Percentiles rank a stretch among this genome's conserved stretches.
Conservation (phyloP, 2,329 filamentous ascomycete species). For the Aspergillus tanneri region DNA sequence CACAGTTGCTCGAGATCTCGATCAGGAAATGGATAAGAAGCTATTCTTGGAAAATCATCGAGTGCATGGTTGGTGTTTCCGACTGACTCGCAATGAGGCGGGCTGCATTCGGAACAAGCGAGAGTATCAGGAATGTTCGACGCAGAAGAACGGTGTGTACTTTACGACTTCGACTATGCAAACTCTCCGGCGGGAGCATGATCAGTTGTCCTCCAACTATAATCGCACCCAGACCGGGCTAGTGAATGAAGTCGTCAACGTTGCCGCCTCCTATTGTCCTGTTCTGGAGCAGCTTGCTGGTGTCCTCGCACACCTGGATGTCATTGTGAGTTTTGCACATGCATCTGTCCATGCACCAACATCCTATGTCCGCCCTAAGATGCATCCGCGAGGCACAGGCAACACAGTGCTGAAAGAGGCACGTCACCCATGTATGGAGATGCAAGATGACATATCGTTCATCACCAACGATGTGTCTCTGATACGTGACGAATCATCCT, state of each 20-base stretch:
- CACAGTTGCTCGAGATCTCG: slow-evolving; percentile 74
- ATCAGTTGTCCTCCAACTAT: slow-evolving; percentile 91
- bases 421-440: slow-evolving; percentile 95
- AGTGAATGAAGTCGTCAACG: slow-evolving; percentile 86
- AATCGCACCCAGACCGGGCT: slow-evolving; percentile 90
- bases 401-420: slow-evolving; percentile 89
- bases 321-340: slow-evolving; percentile 91
- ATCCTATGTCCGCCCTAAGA: slow-evolving; percentile 85
- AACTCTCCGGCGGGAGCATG: slow-evolving; percentile 80
- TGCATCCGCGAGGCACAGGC: slow-evolving; percentile 83
- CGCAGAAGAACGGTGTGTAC: slow-evolving; percentile 98
- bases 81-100: slow-evolving; percentile 85
- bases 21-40: slow-evolving; percentile 96
- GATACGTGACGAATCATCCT: slow-evolving; percentile 74
- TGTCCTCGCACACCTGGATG: slow-evolving; percentile 88
- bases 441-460: slow-evolving; percentile 97
- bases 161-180: slow-evolving; percentile 87
- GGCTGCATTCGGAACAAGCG: slow-evolving; percentile 90
- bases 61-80: slow-evolving; percentile 94
- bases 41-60: slow-evolving; percentile 96
- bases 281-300: slow-evolving; percentile 86
- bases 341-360: slow-evolving; percentile 89
- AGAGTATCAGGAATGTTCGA: slow-evolving; percentile 89
- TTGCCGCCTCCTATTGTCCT: slow-evolving; percentile 91
- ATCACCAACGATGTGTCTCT: slow-evolving; percentile 96